Evolutionary conservation across 768 basidiomycete genomes (phyloP).

Genomic region (Kondoa malvinella): DNA sequence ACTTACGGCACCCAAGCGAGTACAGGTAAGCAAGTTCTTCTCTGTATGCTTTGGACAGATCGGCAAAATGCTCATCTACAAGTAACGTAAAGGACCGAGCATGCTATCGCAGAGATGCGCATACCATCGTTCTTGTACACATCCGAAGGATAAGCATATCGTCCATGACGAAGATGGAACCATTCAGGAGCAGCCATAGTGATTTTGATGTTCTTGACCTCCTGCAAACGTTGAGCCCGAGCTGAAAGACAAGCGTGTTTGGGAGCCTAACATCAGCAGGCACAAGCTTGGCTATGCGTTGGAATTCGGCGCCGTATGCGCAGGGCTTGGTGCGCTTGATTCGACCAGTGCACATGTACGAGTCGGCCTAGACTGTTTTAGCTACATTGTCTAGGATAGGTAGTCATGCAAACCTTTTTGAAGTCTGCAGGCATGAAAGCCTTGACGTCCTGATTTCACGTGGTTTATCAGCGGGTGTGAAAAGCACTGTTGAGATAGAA

Average conservation of each 20-base stretch:
- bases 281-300: not conserved
- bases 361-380: too few species aligned
- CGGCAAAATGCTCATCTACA: constrained; percentile 44
- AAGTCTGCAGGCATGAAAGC: not conserved
- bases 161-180: not conserved
- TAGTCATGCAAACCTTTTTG: too few species aligned
- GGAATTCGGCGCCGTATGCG: not conserved
- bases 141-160: not conserved
- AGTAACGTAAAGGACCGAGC: too few species aligned
- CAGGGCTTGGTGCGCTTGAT: not conserved
- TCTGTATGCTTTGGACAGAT: constrained; percentile 39
- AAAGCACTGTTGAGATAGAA: too few species aligned
- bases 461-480: too few species aligned
- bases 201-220: not conserved
- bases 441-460: too few species aligned
- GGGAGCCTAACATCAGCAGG: too few species aligned
- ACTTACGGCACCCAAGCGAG: constrained; percentile 30
- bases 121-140: not conserved
- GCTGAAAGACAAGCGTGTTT: too few species aligned
- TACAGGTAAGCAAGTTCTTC: constrained; percentile 39
- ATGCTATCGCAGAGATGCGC: too few species aligned
- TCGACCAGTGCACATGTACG: not conserved
- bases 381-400: too few species aligned
- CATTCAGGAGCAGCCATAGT: not conserved
- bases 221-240: too few species aligned